A percentile compares a stretch with the other conserved stretches of the same genome.
Evolutionary conservation across 148 eudicot species (phyloP).

Genomic region (Rhododendron kiyosumense): DNA sequence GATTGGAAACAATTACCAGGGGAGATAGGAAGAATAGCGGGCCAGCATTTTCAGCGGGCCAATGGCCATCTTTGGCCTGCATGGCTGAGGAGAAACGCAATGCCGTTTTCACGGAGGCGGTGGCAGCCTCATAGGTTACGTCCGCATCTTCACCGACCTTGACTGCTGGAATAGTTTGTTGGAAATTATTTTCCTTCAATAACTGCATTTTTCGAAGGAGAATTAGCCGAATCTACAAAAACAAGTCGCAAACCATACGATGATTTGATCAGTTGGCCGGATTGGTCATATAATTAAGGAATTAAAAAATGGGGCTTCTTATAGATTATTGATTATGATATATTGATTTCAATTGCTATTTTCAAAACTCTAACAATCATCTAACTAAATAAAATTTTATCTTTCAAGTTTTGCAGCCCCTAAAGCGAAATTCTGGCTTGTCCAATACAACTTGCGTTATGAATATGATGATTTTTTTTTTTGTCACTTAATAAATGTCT

Average conservation of each 20-base stretch:
- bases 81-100: conserved; percentile 7
- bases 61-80: conserved; percentile 21
- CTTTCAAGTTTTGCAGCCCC: no score
- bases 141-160: conserved; percentile 16
- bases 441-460: no score
- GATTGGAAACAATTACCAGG: conserved; percentile 8
- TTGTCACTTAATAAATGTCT: no score
- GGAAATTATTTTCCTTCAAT: conserved; percentile 20
- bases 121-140: conserved; percentile 8
- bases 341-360: no score
- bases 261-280: no score
- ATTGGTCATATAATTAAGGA: no score
- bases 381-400: no score
- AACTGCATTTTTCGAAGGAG: conserved; percentile 5
- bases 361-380: no score
- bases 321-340: no score
- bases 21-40: conserved; percentile 21
- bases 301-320: no score
- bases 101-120: conserved; percentile 8
- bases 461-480: no score
- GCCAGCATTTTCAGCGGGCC: conserved; percentile 25
- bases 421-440: no score
- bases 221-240: neutral
- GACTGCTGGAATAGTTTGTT: conserved; percentile 15
- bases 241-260: neutral